Base-by-base conservation (phyloP, 306 rosid species). In the Delonix regia region DNA sequence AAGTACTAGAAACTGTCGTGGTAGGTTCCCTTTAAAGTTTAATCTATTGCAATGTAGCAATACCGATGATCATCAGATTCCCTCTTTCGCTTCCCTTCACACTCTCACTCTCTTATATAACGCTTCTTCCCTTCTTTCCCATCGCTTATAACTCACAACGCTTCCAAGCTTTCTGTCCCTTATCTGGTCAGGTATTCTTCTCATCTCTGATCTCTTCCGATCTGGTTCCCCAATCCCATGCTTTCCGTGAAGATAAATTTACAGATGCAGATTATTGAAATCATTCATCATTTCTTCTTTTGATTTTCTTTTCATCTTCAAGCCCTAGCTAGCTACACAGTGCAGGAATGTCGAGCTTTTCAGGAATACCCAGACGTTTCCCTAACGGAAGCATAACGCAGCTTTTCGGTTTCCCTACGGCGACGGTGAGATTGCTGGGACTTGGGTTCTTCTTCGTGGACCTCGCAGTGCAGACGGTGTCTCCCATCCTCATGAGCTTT, bases 291-390 rank as follows among this genome's bases (percentile, higher is more conserved):
- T 18, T 49, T 19, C 22, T 49, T 19, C 14, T 45, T 45, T 3
- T 45, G 3, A 45, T 36, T 6, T 0, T 3, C 5, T 45, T 52
- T 52, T 8, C 2, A 36, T 36, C 5, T 36, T 36, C 7, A 24
- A 24, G 64, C 63, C 63, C 33, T 22, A 18, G 24, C 9, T 19
- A n/a, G 57, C n/a, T n/a, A 7, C 57, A n/a, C 57, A n/a, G 14
- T 10, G 36, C 36, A 57, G 64, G 64, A 34, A 57, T 74, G 78
- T 41, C 70, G 9, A 60, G 60, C 4, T 60, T 59, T 22, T 62
- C 79, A 42, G 21, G 14, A 7, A 25, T 2, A 12, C 48, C 11
- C 3, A 7, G 5, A 8, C 14, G 9, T 14, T 30, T 60, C 13
- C 5, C 19, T 6, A 5, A 7, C 3, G 79, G 79, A 15, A 60